These are phyloP conservation scores for Rhododendron henanense DNA, from an alignment of 148 eudicot species.

Conservation along the genomic window DNA sequence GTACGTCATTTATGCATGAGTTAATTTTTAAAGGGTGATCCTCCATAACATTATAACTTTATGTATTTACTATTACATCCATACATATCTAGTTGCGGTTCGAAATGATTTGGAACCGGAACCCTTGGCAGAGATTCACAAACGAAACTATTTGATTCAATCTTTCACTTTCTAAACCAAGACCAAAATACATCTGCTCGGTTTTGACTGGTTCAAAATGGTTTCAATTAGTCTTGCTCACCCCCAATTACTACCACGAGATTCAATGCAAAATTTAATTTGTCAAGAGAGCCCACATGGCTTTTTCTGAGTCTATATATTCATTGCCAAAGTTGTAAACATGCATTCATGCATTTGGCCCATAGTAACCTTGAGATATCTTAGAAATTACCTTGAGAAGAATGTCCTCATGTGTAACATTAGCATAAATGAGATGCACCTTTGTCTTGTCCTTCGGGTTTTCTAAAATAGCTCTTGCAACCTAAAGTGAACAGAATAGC, in stretches of 20 bases:
- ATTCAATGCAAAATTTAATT: neutral
- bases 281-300: neutral
- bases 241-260: neutral
- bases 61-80: neutral
- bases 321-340: neutral
- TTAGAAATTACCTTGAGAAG: slow-evolving; percentile 60
- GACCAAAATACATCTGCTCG: neutral
- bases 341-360: neutral
- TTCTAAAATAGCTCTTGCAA: slow-evolving; percentile 84
- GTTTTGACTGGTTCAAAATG: neutral
- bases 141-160: neutral
- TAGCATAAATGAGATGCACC: slow-evolving; percentile 79
- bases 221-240: neutral
- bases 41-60: neutral
- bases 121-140: neutral
- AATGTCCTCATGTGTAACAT: slow-evolving; percentile 77
- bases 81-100: neutral
- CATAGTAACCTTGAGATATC: neutral
- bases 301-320: neutral
- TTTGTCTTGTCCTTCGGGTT: slow-evolving; percentile 70
- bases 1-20: neutral
- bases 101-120: neutral
- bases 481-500: slow-evolving; percentile 28
- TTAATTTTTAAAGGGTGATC: neutral
- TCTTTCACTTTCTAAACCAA: neutral